These are phyloP conservation scores for Boletellus emodensis DNA, from an alignment of 768 basidiomycete species.

Conservation along the genomic window DNA sequence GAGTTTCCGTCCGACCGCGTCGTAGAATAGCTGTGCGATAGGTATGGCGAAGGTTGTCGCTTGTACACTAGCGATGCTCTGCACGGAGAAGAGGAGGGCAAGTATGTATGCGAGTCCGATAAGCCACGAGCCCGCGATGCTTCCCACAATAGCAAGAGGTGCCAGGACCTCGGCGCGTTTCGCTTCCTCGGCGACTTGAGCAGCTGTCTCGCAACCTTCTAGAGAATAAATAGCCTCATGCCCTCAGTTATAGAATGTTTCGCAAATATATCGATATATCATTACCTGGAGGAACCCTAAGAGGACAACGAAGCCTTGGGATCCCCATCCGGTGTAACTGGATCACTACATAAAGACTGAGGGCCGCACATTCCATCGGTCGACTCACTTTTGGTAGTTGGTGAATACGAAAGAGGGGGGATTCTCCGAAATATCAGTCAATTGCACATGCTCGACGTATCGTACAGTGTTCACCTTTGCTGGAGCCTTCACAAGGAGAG, in stretches of 20 bases:
- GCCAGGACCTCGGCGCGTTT: conserved; percentile 53
- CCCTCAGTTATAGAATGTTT: neutral
- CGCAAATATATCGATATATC: neutral
- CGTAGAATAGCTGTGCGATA: conserved; percentile 55
- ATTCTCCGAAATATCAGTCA: conserved; percentile 36
- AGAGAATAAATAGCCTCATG: conserved; percentile 53
- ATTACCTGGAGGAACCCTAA: conserved; percentile 44
- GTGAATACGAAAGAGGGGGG: conserved; percentile 52
- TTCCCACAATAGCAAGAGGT: conserved; percentile 53
- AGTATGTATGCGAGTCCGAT: conserved; percentile 57
- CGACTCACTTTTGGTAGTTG: conserved; percentile 47
- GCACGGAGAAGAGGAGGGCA: conserved; percentile 54
- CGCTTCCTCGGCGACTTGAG: conserved; percentile 62
- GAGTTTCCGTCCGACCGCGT: conserved; percentile 46
- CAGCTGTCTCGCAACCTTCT: conserved; percentile 60
- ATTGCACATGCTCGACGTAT: neutral
- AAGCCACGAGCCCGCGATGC: conserved; percentile 54
- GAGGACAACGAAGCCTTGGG: conserved; percentile 52
- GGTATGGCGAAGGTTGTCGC: conserved; percentile 52
- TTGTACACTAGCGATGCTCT: conserved; percentile 48
- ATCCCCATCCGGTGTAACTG: conserved; percentile 55
- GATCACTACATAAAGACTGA: neutral
- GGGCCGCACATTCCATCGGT: neutral
- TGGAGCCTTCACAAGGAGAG: conserved; percentile 54
- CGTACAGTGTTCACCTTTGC: conserved; percentile 35